These are phyloP conservation scores for Citrullus colocynthis DNA, from an alignment of 306 rosid genomes.

Conservation along the genomic window DNA sequence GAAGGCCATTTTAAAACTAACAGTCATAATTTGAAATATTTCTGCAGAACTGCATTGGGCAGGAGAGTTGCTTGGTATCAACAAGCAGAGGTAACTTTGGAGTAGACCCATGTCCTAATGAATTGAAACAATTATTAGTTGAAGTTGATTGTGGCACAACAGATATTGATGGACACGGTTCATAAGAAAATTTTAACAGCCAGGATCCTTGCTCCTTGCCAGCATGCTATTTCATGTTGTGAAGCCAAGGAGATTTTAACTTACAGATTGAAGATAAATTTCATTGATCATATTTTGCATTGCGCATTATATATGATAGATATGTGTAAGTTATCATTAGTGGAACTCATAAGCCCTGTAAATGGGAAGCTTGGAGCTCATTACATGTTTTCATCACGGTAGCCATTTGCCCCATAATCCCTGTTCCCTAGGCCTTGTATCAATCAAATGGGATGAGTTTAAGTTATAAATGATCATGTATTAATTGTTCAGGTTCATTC, in stretches of 20 bases:
- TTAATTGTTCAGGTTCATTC: neutral
- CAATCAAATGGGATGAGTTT: neutral
- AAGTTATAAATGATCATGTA: neutral
- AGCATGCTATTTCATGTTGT: neutral
- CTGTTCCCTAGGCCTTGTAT: neutral
- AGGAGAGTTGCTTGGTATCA: slow-evolving; percentile 22
- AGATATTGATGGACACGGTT: neutral
- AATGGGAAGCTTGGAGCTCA: neutral
- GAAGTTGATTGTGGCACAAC: slow-evolving; percentile 23
- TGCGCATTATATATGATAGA: neutral
- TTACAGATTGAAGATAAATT: neutral
- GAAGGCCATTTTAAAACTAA: neutral
- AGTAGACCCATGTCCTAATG: slow-evolving; percentile 27
- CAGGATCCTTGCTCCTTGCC: neutral
- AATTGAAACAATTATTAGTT: slow-evolving; percentile 22
- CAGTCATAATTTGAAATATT: neutral
- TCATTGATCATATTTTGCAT: neutral
- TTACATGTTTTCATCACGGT: neutral
- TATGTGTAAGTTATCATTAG: neutral
- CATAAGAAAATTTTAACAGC: neutral
- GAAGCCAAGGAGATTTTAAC: neutral
- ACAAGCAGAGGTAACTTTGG: slow-evolving; percentile 18
- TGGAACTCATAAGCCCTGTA: neutral
- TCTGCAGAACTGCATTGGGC: slow-evolving; percentile 24
- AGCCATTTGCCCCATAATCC: neutral